phyloP scores from a whole-genome alignment of 352 stramenopile species.

The Thraustochytrium sp. region DNA sequence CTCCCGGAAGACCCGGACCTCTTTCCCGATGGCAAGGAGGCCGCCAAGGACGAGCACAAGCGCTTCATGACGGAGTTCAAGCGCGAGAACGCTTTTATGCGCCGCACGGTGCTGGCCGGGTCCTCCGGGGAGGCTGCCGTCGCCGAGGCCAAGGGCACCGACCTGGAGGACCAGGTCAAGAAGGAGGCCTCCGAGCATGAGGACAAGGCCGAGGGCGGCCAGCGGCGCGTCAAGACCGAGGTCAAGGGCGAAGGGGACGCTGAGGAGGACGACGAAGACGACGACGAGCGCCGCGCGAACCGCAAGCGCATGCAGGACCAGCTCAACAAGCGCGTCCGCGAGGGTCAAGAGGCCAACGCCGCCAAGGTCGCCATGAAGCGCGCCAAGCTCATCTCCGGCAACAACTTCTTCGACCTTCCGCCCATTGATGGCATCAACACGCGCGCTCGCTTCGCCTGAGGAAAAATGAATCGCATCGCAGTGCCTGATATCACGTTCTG shows the following conservation, averaged over 20 bases:
- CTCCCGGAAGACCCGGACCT: constrained; percentile 35
- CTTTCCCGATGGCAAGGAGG: constrained; percentile 35
- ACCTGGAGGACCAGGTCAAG: not conserved
- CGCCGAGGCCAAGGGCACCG: not conserved
- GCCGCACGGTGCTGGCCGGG: not conserved
- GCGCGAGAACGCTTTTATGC: not conserved
- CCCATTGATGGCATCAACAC: constrained; percentile 8
- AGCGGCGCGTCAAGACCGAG: constrained; percentile 52
- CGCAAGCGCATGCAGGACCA: constrained; percentile 16
- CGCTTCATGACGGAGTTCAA: not conserved
- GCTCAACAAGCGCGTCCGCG: constrained; percentile 4
- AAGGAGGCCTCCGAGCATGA: not conserved
- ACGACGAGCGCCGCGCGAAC: constrained; percentile 64
- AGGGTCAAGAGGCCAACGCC: constrained; percentile 5
- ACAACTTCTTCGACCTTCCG: constrained; percentile 31
- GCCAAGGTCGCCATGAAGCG: constrained; percentile 15
- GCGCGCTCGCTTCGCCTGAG: not conserved
- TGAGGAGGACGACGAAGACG: constrained; percentile 69
- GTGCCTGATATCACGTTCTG: not conserved
- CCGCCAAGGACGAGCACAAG: constrained; percentile 9
- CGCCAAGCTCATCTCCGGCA: not conserved
- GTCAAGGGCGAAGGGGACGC: constrained; percentile 68
- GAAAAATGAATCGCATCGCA: not conserved
- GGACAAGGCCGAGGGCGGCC: not conserved
- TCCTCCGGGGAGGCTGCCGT: not conserved